Evolutionary conservation across 805 yeast genomes (phyloP), one percentile per base, ranked within the genome.

Genomic region (Sugiyamaella boreocaroliniensis): DNA sequence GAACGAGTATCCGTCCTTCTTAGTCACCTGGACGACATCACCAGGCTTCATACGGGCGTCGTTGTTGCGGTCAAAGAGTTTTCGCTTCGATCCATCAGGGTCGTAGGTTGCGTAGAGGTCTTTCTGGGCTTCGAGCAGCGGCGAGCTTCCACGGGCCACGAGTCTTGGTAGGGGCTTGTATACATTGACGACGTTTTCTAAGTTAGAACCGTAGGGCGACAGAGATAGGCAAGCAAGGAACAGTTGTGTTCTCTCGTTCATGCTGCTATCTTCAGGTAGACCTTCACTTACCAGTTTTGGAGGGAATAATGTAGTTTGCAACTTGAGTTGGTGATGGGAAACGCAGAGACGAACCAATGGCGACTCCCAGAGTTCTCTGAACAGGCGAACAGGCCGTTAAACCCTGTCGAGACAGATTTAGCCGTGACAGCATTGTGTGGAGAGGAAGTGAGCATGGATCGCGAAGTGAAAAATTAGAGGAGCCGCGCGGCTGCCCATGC

Each of bases 11-110:
- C 70, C 68, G 60, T 80, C 80, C 61, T 76, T 76, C 65, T 86
- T 89, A 32, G 81, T 79, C 3, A 90, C 85, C 57, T 86, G 80
- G 40, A 90, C 81, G 29, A 88, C 75, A 65, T 90, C 97, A 12
- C 96, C 97, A 0, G 95, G 78, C 52, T 87, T 76, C 29, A 90
- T 71, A 53, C 78, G 71, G 20, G 76, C 76, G 7, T 77, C 69
- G 50, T 75, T 74, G 19, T 65, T 58, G 29, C 73, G 71, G 51
- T 76, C 71, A 29, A 88, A 70, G 46, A 85, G 68, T 19, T 75
- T 72, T 48, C 82, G 73, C 69, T 86, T 85, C 71, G 75, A 71
- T 4, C 92, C 93, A 2, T 78, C 71, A 15, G 89, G 85, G 66
- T 90, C 98, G 55, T 85, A 77, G 58, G 75, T 77, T 34, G 70